Percentiles rank a stretch among this genome's conserved stretches.
Evolutionary conservation across 352 stramenopile genomes (phyloP).

Genomic region (Globisporangium spinosum): DNA sequence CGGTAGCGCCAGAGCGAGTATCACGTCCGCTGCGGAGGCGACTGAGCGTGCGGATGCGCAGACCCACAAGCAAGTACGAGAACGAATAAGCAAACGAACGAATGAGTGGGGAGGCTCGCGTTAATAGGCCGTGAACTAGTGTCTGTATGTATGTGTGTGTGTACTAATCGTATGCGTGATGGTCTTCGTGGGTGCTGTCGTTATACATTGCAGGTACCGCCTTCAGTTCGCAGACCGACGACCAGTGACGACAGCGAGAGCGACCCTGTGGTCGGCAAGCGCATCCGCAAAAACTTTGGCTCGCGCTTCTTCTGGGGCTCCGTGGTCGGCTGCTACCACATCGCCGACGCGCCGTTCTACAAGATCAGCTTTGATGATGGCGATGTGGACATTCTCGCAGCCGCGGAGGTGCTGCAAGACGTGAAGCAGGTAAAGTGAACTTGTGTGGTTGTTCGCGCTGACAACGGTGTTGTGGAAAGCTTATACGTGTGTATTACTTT

Average conservation of each 20-base stretch:
- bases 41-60: neutral
- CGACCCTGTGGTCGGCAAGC: conserved; percentile 29
- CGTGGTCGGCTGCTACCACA: conserved; percentile 50
- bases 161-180: neutral
- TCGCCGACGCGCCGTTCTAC: conserved; percentile 55
- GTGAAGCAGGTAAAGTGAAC: conserved; percentile 26
- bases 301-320: conserved; percentile 59
- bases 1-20: neutral
- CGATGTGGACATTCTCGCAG: conserved; percentile 69
- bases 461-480: neutral
- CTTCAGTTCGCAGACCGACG: neutral
- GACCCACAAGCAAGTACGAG: conserved; percentile 1
- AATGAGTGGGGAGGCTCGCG: neutral
- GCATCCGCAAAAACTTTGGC: conserved; percentile 70
- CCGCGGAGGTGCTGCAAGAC: conserved; percentile 49
- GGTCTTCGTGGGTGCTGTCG: neutral
- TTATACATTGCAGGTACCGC: neutral
- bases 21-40: neutral
- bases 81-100: neutral
- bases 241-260: neutral
- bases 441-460: neutral
- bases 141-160: neutral
- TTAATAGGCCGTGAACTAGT: neutral
- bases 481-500: neutral
- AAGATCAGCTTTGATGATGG: conserved; percentile 83